Base-by-base conservation (phyloP, 2,329 filamentous ascomycete species). In the Leptographium radiaticola region DNA sequence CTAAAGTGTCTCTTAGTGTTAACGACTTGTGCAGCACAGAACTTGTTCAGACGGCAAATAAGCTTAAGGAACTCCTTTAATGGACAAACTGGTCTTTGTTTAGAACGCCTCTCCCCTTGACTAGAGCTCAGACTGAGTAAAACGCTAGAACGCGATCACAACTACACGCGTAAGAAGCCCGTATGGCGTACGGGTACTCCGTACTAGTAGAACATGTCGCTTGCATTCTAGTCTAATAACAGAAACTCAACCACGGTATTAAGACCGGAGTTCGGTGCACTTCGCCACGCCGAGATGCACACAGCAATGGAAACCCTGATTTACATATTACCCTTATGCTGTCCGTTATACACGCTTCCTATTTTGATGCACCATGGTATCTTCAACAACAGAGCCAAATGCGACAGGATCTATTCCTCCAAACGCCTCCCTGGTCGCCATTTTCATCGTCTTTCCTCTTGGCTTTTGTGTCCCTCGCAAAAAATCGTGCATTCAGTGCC, bases 151-250 rank as follows among this genome's bases (percentile, higher is more conserved):
- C 2, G 8, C 39, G 15, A 42, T 3, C 8, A 15, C 15, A 42
- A 18, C 39, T 5, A 5, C 25, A 25, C 25, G 25, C 2, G 25
- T 5, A 25, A 42, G n/a, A 10, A 25, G 55, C 57, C 57, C 57
- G 55, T 57, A 58, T 58, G 57, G 55, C 55, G 55, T 55, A 58
- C 55, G 25, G 5, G 25, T 25, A 25, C 25, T 25, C 25, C 25
- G 25, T 25, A 25, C 25, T 58, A 55, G 57, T 58, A 58, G 57
- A 58, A 55, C 57, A 52, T 58, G 53, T 58, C 57, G 57, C 57
- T 57, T 58, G 57, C 57, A 58, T 51, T 25, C 5, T 25, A 25
- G 25, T 25, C 25, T 25, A 25, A 25, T 25, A 25, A 25, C 25
- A 25, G 25, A 25, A 25, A 25, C 25, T 25, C 25, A 25, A 25